Conservation (phyloP, 768 basidiomycete genomes). For the Leccinellum albellum region DNA sequence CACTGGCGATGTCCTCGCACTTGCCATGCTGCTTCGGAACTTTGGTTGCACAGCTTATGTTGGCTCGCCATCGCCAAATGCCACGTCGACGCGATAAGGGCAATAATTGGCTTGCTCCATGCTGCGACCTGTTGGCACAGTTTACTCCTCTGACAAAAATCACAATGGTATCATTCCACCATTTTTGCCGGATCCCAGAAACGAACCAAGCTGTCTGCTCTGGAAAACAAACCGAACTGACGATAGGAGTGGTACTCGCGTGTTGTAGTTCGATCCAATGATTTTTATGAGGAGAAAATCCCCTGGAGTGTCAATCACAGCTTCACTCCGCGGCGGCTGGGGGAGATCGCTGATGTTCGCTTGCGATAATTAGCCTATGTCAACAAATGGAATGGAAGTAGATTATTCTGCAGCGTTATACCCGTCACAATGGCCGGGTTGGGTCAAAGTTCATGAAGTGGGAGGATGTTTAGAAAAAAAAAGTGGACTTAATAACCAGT, state of each 20-base stretch:
- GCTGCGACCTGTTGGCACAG: constrained; percentile 10
- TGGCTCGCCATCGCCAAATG: background rate
- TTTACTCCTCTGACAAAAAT: constrained; percentile 5
- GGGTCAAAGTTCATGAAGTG: background rate
- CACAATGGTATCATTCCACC: background rate
- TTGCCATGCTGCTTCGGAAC: background rate
- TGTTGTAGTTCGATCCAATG: background rate
- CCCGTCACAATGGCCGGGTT: background rate
- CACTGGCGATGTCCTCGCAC: background rate
- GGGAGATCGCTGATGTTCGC: background rate
- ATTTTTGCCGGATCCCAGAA: background rate
- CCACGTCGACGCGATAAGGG: background rate
- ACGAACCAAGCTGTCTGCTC: constrained; percentile 4
- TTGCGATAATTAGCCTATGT: background rate
- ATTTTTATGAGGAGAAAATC: constrained; percentile 2
- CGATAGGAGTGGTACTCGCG: background rate
- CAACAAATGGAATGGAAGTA: background rate
- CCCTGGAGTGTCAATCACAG: background rate
- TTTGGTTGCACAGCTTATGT: background rate
- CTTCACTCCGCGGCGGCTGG: background rate
- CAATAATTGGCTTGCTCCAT: background rate
- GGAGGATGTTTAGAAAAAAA: background rate
- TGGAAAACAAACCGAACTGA: constrained; percentile 3
- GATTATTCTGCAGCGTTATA: background rate
- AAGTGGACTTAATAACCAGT: background rate